Percentiles rank a stretch among this genome's conserved stretches.
These are phyloP conservation scores for Artemisia annua DNA, from an alignment of 129 eudicot species.

Conservation along the genomic window DNA sequence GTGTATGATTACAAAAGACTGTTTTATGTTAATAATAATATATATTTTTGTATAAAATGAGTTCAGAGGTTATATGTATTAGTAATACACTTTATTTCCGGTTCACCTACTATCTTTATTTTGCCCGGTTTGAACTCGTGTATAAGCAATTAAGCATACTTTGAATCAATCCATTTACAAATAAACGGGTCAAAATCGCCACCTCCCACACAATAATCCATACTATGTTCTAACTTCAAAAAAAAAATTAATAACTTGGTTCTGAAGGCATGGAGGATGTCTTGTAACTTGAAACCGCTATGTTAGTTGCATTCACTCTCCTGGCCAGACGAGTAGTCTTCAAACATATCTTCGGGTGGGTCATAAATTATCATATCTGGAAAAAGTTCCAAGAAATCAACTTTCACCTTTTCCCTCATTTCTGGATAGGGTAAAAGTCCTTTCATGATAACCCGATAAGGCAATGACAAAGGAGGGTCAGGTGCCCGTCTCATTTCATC, in stretches of 20 bases:
- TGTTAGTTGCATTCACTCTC: conserved; percentile 38
- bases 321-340: conserved; percentile 42
- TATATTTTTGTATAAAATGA: too few relatives aligned
- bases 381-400: conserved; percentile 83
- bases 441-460: conserved; percentile 86
- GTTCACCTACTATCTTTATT: too few relatives aligned
- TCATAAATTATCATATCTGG: conserved; percentile 78
- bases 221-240: neutral
- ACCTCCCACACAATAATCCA: too few relatives aligned
- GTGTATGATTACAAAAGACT: too few relatives aligned
- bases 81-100: too few relatives aligned
- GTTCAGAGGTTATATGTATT: too few relatives aligned
- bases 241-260: neutral
- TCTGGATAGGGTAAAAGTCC: conserved; percentile 86
- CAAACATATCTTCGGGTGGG: conserved; percentile 77
- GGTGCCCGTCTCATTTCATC: conserved; percentile 87
- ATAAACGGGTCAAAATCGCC: too few relatives aligned
- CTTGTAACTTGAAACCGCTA: conserved; percentile 1
- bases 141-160: too few relatives aligned
- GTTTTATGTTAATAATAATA: too few relatives aligned
- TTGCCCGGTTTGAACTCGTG: too few relatives aligned
- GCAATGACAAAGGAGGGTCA: conserved; percentile 83
- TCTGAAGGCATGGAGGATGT: neutral
- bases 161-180: too few relatives aligned
- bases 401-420: conserved; percentile 87